These are phyloP conservation scores for Globisporangium orthogonon DNA, from an alignment of 352 stramenopile genomes.

Conservation along the genomic window DNA sequence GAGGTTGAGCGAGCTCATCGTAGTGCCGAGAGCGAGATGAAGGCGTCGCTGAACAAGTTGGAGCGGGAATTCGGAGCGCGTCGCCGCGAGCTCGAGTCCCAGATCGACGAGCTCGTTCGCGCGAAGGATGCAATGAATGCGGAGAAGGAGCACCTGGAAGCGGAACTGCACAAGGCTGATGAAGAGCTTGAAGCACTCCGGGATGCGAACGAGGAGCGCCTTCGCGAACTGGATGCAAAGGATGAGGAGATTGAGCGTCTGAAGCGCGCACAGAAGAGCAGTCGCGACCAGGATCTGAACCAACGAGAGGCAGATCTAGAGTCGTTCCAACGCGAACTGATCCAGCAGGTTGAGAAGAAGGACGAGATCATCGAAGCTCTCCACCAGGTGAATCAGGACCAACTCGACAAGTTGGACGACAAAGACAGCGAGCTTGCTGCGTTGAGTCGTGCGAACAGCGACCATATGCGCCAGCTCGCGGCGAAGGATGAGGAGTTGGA, in stretches of 20 bases:
- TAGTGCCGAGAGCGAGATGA: conserved; percentile 33
- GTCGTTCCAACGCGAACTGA: conserved; percentile 6
- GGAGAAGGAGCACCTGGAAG: conserved; percentile 10
- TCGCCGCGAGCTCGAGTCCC: conserved; percentile 9
- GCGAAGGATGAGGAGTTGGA: conserved; percentile 23
- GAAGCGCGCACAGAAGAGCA: background rate
- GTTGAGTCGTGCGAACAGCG: conserved; percentile 16
- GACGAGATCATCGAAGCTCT: conserved; percentile 6
- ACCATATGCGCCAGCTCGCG: conserved; percentile 15
- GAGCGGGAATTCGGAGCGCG: conserved; percentile 15
- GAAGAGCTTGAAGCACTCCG: conserved; percentile 2
- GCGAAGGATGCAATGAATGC: background rate
- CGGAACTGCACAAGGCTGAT: conserved; percentile 7
- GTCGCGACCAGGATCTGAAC: background rate
- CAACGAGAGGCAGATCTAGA: conserved; percentile 2
- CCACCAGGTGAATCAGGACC: conserved; percentile 15
- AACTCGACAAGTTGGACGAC: conserved; percentile 22
- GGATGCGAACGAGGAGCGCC: background rate
- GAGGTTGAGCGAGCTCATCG: conserved; percentile 33
- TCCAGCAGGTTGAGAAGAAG: conserved; percentile 8
- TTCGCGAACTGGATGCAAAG: background rate
- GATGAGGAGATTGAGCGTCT: conserved; percentile 3
- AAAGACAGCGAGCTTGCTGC: conserved; percentile 23
- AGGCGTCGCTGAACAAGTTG: conserved; percentile 23
- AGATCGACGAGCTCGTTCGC: conserved; percentile 10